Conservation (phyloP, 2,329 filamentous ascomycete genomes). For the Phyllachora maydis region DNA sequence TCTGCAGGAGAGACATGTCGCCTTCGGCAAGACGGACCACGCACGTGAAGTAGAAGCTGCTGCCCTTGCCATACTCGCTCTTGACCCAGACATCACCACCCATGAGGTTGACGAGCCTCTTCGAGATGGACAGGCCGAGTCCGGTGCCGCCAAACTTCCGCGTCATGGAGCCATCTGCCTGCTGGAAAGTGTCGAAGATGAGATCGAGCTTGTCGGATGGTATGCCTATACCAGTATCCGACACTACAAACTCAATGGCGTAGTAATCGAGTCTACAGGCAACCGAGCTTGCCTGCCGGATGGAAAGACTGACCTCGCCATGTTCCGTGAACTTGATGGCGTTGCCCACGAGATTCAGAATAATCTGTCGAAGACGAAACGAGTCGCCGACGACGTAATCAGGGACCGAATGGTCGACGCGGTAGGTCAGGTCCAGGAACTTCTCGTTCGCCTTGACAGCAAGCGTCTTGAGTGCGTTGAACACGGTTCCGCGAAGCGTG, state of each 20-base stretch:
- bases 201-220: constrained; percentile 86
- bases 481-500: constrained; percentile 81
- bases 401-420: constrained; percentile 80
- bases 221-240: constrained; percentile 93
- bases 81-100: constrained; percentile 92
- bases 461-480: constrained; percentile 89
- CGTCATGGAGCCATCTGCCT: constrained; percentile 92
- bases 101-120: constrained; percentile 88
- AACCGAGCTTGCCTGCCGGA: constrained; percentile 42
- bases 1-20: constrained; percentile 57
- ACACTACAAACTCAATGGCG: constrained; percentile 86
- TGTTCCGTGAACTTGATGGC: constrained; percentile 98
- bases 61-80: constrained; percentile 77
- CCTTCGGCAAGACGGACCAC: constrained; percentile 68
- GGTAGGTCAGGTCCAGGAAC: constrained; percentile 78
- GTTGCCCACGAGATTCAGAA: constrained; percentile 91
- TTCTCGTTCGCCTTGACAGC: constrained; percentile 97
- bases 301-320: constrained; percentile 89
- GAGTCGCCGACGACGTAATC: constrained; percentile 93
- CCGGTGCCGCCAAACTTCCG: constrained; percentile 91
- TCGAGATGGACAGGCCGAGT: constrained; percentile 84
- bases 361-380: constrained; percentile 90
- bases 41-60: constrained; percentile 93
- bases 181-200: constrained; percentile 98
- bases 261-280: constrained; percentile 72